Evolutionary conservation across 2,329 filamentous ascomycete genomes (phyloP).

Genomic region (Diaporthe longicolla): DNA sequence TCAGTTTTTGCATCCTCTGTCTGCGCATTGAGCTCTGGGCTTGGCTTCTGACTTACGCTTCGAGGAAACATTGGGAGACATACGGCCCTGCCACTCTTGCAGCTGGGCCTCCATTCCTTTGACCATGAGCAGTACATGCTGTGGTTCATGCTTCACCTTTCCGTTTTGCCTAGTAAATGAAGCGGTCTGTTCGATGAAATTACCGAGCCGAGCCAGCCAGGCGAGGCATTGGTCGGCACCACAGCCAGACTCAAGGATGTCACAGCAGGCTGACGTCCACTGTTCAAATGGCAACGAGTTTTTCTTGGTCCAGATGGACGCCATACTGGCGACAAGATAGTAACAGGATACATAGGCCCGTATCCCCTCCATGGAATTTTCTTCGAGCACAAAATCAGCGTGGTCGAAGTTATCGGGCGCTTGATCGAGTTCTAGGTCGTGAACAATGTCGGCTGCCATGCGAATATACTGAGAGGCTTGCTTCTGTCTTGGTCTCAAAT

Average conservation of each 20-base stretch:
- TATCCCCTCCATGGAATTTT: slow-evolving; percentile 57
- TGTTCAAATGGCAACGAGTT: slow-evolving; percentile 54
- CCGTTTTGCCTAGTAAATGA: neutral
- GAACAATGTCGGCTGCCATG: slow-evolving; percentile 65
- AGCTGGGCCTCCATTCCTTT: slow-evolving; percentile 63
- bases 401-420: slow-evolving; percentile 50
- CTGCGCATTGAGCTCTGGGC: neutral
- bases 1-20: slow-evolving; percentile 23
- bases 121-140: slow-evolving; percentile 61
- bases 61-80: slow-evolving; percentile 53
- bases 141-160: slow-evolving; percentile 51
- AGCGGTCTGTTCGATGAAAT: slow-evolving; percentile 56
- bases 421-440: slow-evolving; percentile 64
- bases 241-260: slow-evolving; percentile 57
- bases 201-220: slow-evolving; percentile 60
- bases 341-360: slow-evolving; percentile 63
- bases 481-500: slow-evolving; percentile 65
- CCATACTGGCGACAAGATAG: slow-evolving; percentile 56
- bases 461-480: slow-evolving; percentile 65
- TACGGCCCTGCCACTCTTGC: slow-evolving; percentile 55
- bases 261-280: slow-evolving; percentile 62
- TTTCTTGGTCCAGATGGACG: slow-evolving; percentile 56
- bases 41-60: slow-evolving; percentile 45
- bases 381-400: slow-evolving; percentile 41
- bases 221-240: slow-evolving; percentile 57